Percentiles rank a stretch among this genome's conserved stretches.
These are phyloP conservation scores for Gynostemma pentaphyllum DNA, from an alignment of 306 rosid species.

Conservation along the genomic window DNA sequence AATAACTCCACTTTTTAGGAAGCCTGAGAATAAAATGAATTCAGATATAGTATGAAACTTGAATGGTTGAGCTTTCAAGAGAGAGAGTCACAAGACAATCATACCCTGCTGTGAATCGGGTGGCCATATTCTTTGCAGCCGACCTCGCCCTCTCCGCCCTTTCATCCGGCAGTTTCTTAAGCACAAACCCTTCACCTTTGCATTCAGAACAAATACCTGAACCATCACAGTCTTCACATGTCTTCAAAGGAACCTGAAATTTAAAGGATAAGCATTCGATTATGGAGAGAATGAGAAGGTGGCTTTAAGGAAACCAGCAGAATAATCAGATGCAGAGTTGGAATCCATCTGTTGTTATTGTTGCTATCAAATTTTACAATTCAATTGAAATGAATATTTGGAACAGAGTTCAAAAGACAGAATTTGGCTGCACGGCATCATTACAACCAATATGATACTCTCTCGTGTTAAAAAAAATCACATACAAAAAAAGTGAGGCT, in stretches of 20 bases:
- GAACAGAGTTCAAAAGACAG: too few relatives aligned
- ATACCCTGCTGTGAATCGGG: conserved; percentile 81
- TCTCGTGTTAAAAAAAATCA: too few relatives aligned
- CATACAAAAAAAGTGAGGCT: too few relatives aligned
- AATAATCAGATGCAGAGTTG: too few relatives aligned
- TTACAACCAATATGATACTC: too few relatives aligned
- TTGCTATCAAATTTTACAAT: too few relatives aligned
- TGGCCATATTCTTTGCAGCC: conserved; percentile 63
- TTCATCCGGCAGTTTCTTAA: conserved; percentile 60
- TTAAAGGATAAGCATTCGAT: conserved; percentile 1
- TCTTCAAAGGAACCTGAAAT: conserved; percentile 44
- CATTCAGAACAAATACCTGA: conserved; percentile 89
- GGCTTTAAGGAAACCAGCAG: conserved; percentile 1
- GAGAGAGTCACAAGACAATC: neutral
- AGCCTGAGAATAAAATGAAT: conserved; percentile 38
- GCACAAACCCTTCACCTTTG: conserved; percentile 92
- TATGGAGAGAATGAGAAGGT: neutral
- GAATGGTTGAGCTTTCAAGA: neutral
- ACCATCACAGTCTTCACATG: conserved; percentile 64
- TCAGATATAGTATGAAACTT: neutral
- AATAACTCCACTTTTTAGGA: conserved; percentile 98
- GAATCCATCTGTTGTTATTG: too few relatives aligned
- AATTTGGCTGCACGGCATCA: too few relatives aligned
- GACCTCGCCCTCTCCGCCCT: conserved; percentile 62
- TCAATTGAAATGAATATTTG: too few relatives aligned